Evolutionary conservation across 768 basidiomycete genomes (phyloP).

Genomic region (Kwoniella europaea): DNA sequence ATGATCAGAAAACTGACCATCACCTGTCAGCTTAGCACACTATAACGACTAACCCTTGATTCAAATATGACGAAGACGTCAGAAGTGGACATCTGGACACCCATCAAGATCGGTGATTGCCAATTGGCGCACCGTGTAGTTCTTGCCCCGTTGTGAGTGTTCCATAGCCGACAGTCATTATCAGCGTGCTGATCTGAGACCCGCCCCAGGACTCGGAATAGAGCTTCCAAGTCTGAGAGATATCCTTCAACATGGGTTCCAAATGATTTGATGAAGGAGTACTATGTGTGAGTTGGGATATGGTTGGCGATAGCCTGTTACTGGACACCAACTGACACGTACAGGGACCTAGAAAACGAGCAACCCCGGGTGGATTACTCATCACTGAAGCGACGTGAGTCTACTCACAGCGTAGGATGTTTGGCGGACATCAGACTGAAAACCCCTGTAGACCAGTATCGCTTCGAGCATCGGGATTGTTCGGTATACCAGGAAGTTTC

Average conservation of each 20-base stretch:
- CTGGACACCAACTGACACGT: neutral
- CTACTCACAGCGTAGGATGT: neutral
- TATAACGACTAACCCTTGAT: no score
- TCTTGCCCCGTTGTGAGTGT: conserved; percentile 30
- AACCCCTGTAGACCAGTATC: conserved; percentile 29
- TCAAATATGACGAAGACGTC: neutral
- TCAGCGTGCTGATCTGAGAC: neutral
- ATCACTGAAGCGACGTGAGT: conserved; percentile 50
- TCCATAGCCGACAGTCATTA: no score
- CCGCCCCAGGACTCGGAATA: conserved; percentile 17
- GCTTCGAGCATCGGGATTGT: conserved; percentile 25
- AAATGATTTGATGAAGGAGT: conserved; percentile 31
- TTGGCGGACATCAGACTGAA: no score
- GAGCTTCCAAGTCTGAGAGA: conserved; percentile 13
- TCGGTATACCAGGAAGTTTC: conserved; percentile 32
- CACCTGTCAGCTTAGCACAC: no score
- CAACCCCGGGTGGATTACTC: conserved; percentile 53
- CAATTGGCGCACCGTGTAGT: conserved; percentile 26
- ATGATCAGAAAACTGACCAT: neutral
- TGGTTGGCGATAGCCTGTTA: neutral
- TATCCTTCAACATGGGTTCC: conserved; percentile 21
- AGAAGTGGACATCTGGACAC: conserved; percentile 20
- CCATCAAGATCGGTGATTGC: conserved; percentile 24
- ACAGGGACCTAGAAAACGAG: conserved; percentile 37
- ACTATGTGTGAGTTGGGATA: conserved; percentile 20